Conservation (phyloP, 2,329 filamentous ascomycete genomes). For the Aspergillus sp. region DNA sequence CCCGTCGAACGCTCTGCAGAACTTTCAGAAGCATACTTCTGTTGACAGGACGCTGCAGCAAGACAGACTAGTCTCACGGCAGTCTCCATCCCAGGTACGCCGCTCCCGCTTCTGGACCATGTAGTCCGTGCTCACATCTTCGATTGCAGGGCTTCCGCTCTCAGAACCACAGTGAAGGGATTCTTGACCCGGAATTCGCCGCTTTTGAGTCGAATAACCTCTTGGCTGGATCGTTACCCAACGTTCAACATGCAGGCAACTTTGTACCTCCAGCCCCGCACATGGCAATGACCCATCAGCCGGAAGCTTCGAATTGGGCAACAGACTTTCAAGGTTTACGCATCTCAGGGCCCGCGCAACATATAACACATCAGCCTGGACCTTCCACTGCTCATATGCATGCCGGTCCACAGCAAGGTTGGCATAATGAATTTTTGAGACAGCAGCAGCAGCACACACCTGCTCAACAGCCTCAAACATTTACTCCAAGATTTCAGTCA, state of each 20-base stretch:
- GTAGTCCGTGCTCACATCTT: conserved; percentile 19
- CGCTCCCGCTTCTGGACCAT: not conserved
- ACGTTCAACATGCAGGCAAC: conserved; percentile 42
- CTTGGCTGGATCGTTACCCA: conserved; percentile 37
- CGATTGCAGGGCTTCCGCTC: conserved; percentile 65
- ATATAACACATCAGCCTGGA: conserved; percentile 56
- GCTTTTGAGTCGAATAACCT: conserved; percentile 62
- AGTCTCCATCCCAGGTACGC: conserved; percentile 60
- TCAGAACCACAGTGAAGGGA: conserved; percentile 56
- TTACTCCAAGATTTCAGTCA: conserved; percentile 33
- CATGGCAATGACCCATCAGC: conserved; percentile 28
- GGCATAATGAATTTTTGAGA: conserved; percentile 66
- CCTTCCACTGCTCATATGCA: conserved; percentile 42
- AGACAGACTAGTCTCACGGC: conserved; percentile 65
- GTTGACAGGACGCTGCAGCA: conserved; percentile 74
- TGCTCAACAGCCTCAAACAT: conserved; percentile 28
- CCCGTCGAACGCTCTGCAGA: conserved; percentile 75
- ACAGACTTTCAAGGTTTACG: conserved; percentile 52
- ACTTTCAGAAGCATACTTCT: conserved; percentile 70
- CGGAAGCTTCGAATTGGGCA: conserved; percentile 44
- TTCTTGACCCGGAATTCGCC: conserved; percentile 69
- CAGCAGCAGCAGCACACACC: conserved; percentile 33
- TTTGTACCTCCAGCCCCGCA: conserved; percentile 32
- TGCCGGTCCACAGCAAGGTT: conserved; percentile 45
- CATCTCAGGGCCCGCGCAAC: conserved; percentile 43